A percentile compares a stretch with the other conserved stretches of the same genome.
Conservation (phyloP, 192 early-diverging fungal species). For the Umbelopsis sp. region DNA sequence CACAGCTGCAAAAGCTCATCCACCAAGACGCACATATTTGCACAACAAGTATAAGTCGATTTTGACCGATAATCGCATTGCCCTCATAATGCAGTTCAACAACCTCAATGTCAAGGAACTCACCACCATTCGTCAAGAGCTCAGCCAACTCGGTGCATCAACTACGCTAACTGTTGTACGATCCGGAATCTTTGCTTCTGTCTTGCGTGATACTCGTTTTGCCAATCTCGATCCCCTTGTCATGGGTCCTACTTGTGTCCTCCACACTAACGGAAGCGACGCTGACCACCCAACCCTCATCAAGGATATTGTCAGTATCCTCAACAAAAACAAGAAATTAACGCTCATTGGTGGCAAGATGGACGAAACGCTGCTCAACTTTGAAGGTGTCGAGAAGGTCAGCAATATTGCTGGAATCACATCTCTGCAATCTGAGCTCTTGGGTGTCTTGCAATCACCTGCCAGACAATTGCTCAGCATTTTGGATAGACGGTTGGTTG, state of each 20-base stretch:
- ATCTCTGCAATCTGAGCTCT: slow-evolving; percentile 43
- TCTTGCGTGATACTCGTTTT: slow-evolving; percentile 44
- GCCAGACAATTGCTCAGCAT: slow-evolving; percentile 35
- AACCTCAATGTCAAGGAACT: slow-evolving; percentile 59
- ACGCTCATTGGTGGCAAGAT: slow-evolving; percentile 58
- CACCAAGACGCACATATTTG: slow-evolving; percentile 47
- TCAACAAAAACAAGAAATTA: slow-evolving; percentile 58
- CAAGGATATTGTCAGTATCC: slow-evolving; percentile 36
- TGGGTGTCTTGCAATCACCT: slow-evolving; percentile 43
- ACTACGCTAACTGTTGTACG: slow-evolving; percentile 49
- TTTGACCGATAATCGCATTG: slow-evolving; percentile 49
- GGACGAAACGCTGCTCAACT: slow-evolving; percentile 51
- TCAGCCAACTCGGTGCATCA: slow-evolving; percentile 25
- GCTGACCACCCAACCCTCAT: slow-evolving; percentile 40
- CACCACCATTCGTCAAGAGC: slow-evolving; percentile 48
- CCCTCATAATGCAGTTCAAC: slow-evolving; percentile 62
- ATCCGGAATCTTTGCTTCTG: slow-evolving; percentile 48
- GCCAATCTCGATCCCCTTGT: slow-evolving; percentile 52
- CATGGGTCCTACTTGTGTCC: slow-evolving; percentile 53
- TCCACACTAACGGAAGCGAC: slow-evolving; percentile 47
- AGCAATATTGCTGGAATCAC: slow-evolving; percentile 51
- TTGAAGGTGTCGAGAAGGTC: slow-evolving; percentile 48
- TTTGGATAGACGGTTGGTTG: slow-evolving; percentile 33
- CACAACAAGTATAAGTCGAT: slow-evolving; percentile 47
- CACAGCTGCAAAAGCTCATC: slow-evolving; percentile 15